phyloP scores from a whole-genome alignment of 75 land plant species.

The Cupressus sempervirens region DNA sequence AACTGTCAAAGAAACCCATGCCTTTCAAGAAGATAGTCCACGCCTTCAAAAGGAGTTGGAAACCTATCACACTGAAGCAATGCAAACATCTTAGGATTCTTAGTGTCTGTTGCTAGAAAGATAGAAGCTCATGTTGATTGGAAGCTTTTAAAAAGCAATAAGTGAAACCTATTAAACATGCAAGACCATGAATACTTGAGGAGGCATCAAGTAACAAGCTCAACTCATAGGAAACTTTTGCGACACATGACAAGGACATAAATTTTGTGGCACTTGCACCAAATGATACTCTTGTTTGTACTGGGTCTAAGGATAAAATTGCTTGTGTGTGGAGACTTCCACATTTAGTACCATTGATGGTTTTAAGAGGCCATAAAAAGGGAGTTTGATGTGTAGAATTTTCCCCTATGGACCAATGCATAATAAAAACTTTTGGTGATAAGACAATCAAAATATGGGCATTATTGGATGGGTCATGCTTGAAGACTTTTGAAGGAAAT shows the following conservation, averaged over 20 bases:
- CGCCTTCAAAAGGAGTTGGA: too few relatives aligned
- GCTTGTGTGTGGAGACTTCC: conserved; percentile 93
- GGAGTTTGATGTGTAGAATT: conserved; percentile 97
- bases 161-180: too few relatives aligned
- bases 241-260: conserved; percentile 95
- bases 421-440: conserved; percentile 85
- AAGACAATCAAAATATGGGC: conserved; percentile 89
- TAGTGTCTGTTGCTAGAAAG: too few relatives aligned
- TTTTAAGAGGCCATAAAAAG: conserved; percentile 78
- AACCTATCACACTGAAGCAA: too few relatives aligned
- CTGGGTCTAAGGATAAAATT: conserved; percentile 95
- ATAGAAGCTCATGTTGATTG: too few relatives aligned
- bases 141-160: too few relatives aligned
- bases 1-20: too few relatives aligned
- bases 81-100: too few relatives aligned
- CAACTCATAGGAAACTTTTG: conserved; percentile 62
- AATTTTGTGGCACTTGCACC: conserved; percentile 86
- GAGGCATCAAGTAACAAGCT: too few relatives aligned
- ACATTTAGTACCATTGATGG: conserved; percentile 47
- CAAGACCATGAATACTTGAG: too few relatives aligned
- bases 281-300: conserved; percentile 82
- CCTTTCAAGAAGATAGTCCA: too few relatives aligned
- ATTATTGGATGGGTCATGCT: conserved; percentile 81
- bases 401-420: conserved; percentile 93
- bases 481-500: conserved; percentile 96